Conservation (phyloP, 257 asterid species). For the Solanum neorickii region DNA sequence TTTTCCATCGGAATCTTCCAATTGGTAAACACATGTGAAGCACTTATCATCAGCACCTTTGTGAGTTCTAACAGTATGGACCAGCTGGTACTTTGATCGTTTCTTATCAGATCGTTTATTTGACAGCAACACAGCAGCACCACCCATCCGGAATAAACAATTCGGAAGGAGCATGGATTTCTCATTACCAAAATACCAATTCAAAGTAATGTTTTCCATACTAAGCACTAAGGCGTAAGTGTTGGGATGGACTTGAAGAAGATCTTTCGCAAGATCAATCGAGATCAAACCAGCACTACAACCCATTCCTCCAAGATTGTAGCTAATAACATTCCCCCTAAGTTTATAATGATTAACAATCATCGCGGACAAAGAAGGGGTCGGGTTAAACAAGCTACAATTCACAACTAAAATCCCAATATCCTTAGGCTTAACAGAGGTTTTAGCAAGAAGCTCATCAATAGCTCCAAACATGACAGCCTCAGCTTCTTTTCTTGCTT, state of each 20-base stretch:
- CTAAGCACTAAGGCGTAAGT: constrained; percentile 66
- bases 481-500: constrained; percentile 72
- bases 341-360: constrained; percentile 66
- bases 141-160: constrained; percentile 37
- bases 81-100: constrained; percentile 50
- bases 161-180: constrained; percentile 36
- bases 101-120: constrained; percentile 50
- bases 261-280: constrained; percentile 76
- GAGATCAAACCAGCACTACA: constrained; percentile 81
- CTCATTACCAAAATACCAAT: constrained; percentile 78
- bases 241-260: constrained; percentile 66
- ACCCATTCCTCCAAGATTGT: constrained; percentile 85
- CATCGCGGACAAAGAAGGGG: constrained; percentile 84
- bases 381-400: constrained; percentile 77
- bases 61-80: constrained; percentile 73
- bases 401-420: constrained; percentile 76
- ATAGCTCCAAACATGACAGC: constrained; percentile 80
- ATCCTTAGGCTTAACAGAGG: constrained; percentile 56
- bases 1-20: constrained; percentile 54
- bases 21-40: constrained; percentile 55
- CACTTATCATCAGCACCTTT: constrained; percentile 62
- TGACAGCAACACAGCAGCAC: constrained; percentile 50
- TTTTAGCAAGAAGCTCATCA: constrained; percentile 60
- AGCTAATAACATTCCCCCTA: constrained; percentile 56
- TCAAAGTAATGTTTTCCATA: constrained; percentile 72